Conservation (phyloP, 2,329 filamentous ascomycete genomes). For the Davidsoniella australis region DNA sequence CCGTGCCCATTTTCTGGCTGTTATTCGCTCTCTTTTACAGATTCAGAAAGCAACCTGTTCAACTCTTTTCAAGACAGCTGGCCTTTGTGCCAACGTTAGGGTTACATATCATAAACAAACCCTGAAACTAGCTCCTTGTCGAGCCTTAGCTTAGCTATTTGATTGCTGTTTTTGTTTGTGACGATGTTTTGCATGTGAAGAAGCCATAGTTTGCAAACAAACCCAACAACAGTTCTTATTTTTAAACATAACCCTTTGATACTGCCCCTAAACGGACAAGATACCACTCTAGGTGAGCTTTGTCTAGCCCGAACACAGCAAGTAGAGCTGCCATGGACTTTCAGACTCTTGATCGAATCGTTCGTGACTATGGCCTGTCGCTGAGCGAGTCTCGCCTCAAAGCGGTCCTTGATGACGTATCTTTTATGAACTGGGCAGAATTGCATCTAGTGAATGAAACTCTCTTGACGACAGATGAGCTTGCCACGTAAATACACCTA, state of each 20-base stretch:
- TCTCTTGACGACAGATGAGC: slow-evolving; percentile 36
- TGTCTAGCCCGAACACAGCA: neutral
- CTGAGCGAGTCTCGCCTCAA: slow-evolving; percentile 22
- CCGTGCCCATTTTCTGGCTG: too few species aligned
- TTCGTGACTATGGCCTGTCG: too few species aligned
- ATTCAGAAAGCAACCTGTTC: too few species aligned
- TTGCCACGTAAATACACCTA: slow-evolving; percentile 28
- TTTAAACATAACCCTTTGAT: too few species aligned
- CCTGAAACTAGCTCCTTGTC: too few species aligned
- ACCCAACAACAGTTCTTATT: neutral
- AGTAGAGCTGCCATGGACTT: neutral
- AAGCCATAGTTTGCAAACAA: neutral
- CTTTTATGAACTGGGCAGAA: slow-evolving; percentile 14
- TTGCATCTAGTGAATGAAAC: slow-evolving; percentile 22
- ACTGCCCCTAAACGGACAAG: too few species aligned
- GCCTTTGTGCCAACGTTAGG: too few species aligned
- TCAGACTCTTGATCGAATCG: neutral
- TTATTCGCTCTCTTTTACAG: too few species aligned
- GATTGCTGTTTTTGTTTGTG: neutral
- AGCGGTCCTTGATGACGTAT: slow-evolving; percentile 21
- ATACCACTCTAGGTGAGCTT: too few species aligned
- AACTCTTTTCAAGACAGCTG: too few species aligned
- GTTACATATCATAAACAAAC: too few species aligned
- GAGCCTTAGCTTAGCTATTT: neutral
- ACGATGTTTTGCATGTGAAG: neutral